Evolutionary conservation across 2,329 filamentous ascomycete species (phyloP).

Genomic region (Ceratocystis harringtonii): DNA sequence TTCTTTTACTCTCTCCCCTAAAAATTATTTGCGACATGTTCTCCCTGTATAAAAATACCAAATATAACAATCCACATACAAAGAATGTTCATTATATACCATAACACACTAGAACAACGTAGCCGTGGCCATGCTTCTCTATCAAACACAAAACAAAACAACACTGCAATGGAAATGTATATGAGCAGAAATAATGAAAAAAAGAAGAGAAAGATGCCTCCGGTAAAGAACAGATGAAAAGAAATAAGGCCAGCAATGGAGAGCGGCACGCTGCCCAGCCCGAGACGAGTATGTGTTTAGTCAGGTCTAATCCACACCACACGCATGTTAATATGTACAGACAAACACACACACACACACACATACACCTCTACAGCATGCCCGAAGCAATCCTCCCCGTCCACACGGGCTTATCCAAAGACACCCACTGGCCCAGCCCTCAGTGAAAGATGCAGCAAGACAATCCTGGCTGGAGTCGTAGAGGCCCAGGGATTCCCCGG

Average conservation of each 20-base stretch:
- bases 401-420: too few species aligned
- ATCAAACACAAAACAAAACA: background rate
- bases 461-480: too few species aligned
- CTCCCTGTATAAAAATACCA: background rate
- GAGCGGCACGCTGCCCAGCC: too few species aligned
- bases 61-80: background rate
- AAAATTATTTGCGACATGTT: background rate
- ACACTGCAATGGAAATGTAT: constrained; percentile 13
- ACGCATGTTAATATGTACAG: background rate
- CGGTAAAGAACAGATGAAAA: background rate
- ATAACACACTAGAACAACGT: background rate
- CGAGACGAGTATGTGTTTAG: constrained; percentile 2
- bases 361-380: background rate
- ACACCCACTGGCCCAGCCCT: too few species aligned
- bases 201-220: constrained; percentile 5
- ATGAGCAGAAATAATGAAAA: constrained; percentile 2
- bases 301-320: background rate
- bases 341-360: constrained; percentile 19
- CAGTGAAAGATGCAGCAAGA: too few species aligned
- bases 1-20: background rate
- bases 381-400: too few species aligned
- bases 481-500: too few species aligned
- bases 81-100: background rate
- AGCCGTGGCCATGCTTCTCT: background rate
- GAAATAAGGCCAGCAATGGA: too few species aligned